These are phyloP conservation scores for Boletus eberwhitei DNA, from an alignment of 768 basidiomycete genomes.

Conservation along the genomic window DNA sequence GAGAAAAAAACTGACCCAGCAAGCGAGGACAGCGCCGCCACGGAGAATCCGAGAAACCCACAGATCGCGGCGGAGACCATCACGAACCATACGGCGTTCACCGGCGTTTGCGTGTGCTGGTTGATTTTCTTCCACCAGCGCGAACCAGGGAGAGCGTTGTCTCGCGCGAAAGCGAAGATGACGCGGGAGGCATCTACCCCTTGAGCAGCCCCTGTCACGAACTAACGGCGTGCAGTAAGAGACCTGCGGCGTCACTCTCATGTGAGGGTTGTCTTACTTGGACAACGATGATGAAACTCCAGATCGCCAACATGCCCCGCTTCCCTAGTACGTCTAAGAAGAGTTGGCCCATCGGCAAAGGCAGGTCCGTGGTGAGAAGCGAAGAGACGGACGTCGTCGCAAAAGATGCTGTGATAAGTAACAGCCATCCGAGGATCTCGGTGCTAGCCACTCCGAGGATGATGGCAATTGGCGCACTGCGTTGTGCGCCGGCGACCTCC, in stretches of 20 bases:
- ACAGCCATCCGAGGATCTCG: slow-evolving; percentile 61
- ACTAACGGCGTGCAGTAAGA: slow-evolving; percentile 35
- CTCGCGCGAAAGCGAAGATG: slow-evolving; percentile 71
- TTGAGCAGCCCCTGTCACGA: slow-evolving; percentile 71
- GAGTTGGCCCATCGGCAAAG: slow-evolving; percentile 71
- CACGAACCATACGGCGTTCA: slow-evolving; percentile 75
- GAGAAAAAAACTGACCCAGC: slow-evolving; percentile 51
- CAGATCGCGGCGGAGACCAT: slow-evolving; percentile 53
- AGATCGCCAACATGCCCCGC: slow-evolving; percentile 67
- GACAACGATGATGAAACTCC: slow-evolving; percentile 68
- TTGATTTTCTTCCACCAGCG: slow-evolving; percentile 67
- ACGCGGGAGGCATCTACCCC: slow-evolving; percentile 74
- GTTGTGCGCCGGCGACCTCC: slow-evolving; percentile 62
- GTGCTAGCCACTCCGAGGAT: slow-evolving; percentile 60
- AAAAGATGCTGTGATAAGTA: slow-evolving; percentile 63
- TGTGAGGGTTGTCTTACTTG: slow-evolving; percentile 33
- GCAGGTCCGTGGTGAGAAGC: slow-evolving; percentile 46
- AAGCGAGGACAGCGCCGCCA: slow-evolving; percentile 58
- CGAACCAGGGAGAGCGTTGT: slow-evolving; percentile 72
- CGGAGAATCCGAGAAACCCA: slow-evolving; percentile 64
- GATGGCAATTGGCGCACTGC: slow-evolving; percentile 67
- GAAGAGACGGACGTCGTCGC: slow-evolving; percentile 53
- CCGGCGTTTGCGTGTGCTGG: slow-evolving; percentile 58
- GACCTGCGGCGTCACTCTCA: background rate
- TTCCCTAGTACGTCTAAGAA: slow-evolving; percentile 65